These are phyloP conservation scores for Teratosphaeria epicoccoides DNA, from an alignment of 2,329 filamentous ascomycete species.

Conservation along the genomic window DNA sequence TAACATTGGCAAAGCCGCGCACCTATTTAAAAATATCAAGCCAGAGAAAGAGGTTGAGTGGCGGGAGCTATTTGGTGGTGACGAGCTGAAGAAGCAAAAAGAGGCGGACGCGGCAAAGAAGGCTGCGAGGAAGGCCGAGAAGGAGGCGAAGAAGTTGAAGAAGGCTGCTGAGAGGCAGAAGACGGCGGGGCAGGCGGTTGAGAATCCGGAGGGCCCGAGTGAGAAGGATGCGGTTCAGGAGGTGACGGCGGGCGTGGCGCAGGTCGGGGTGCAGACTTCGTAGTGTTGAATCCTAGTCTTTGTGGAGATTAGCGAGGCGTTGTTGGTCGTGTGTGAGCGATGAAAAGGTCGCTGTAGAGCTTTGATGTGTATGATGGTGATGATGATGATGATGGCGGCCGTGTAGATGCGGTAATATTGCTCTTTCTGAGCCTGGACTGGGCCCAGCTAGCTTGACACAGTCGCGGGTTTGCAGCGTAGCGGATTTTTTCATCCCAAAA, in stretches of 20 bases:
- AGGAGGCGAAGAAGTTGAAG: constrained; percentile 54
- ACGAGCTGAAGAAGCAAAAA: constrained; percentile 54
- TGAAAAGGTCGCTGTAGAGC: too few species aligned
- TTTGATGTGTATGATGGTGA: too few species aligned
- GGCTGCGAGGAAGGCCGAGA: constrained; percentile 50
- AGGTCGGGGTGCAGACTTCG: constrained; percentile 34
- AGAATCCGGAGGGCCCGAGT: constrained; percentile 72
- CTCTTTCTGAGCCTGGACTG: too few species aligned
- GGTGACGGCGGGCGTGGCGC: constrained; percentile 35
- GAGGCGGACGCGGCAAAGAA: constrained; percentile 52
- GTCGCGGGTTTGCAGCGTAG: too few species aligned
- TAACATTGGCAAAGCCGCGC: constrained; percentile 65
- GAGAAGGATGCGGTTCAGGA: constrained; percentile 46
- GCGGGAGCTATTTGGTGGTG: constrained; percentile 62
- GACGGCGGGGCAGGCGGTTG: constrained; percentile 13
- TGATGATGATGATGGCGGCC: too few species aligned
- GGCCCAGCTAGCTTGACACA: too few species aligned
- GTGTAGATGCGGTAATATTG: too few species aligned
- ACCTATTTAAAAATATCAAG: constrained; percentile 72
- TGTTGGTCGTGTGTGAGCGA: too few species aligned
- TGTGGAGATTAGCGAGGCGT: not conserved
- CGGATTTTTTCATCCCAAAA: too few species aligned
- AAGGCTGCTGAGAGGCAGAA: constrained; percentile 55
- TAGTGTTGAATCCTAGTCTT: constrained; percentile 5
- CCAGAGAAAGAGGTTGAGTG: constrained; percentile 74